Conservation (phyloP, 2,329 filamentous ascomycete species). For the Diaporthe sp. region DNA sequence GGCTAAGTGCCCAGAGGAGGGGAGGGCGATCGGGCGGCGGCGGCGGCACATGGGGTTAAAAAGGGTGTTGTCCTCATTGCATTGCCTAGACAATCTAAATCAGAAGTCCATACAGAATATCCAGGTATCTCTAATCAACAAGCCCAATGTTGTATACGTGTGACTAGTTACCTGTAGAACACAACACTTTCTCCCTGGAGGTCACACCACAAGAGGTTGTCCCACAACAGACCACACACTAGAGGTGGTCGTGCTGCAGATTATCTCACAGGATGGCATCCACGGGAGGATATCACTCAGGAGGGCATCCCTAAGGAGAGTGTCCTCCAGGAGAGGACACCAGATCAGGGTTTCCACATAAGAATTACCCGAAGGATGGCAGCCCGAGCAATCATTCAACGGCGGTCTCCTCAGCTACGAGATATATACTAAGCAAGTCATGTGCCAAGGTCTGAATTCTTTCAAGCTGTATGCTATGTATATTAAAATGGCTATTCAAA, state of each 20-base stretch:
- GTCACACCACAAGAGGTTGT: neutral
- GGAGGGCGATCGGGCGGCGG: constrained; percentile 85
- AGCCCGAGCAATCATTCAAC: neutral
- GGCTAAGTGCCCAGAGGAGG: constrained; percentile 87
- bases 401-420: too few relatives aligned
- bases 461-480: neutral
- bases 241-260: neutral
- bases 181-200: neutral
- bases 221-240: neutral
- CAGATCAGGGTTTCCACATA: neutral
- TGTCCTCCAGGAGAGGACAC: too few relatives aligned
- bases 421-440: too few relatives aligned
- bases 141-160: neutral
- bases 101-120: neutral
- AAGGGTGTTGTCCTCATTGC: too few relatives aligned
- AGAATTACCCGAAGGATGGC: neutral
- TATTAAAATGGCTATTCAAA: constrained; percentile 4
- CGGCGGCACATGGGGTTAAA: constrained; percentile 92
- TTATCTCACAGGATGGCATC: neutral
- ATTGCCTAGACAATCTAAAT: neutral
- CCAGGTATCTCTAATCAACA: neutral
- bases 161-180: neutral
- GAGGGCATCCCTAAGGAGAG: neutral
- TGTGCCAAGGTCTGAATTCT: neutral
- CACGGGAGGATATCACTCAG: neutral